Evolutionary conservation across 768 basidiomycete species (phyloP).

Genomic region (Lentinus brumalis): DNA sequence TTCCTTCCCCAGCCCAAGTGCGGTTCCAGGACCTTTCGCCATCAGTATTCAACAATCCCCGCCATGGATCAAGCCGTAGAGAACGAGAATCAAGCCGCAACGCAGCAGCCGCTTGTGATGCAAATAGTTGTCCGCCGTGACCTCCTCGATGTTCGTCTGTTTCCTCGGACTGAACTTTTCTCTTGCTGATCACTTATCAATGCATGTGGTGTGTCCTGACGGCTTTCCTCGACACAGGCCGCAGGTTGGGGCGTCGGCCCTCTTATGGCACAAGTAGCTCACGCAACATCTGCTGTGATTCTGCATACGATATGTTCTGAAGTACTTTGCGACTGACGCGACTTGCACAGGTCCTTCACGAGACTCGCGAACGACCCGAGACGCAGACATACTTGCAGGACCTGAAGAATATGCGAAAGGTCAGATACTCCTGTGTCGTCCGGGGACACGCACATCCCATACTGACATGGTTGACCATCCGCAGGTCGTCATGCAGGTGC

Average conservation of each 20-base stretch:
- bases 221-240: constrained; percentile 26
- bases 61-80: too few relatives aligned
- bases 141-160: constrained; percentile 40
- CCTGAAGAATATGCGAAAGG: constrained; percentile 45
- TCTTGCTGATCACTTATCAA: background rate
- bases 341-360: constrained; percentile 39
- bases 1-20: too few relatives aligned
- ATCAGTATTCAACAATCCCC: too few relatives aligned
- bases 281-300: constrained; percentile 44
- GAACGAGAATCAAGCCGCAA: background rate
- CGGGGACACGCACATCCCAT: too few relatives aligned
- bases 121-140: constrained; percentile 47
- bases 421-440: constrained; percentile 13
- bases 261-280: constrained; percentile 47
- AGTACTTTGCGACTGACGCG: too few relatives aligned
- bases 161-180: background rate
- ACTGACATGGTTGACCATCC: background rate
- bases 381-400: constrained; percentile 42
- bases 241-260: constrained; percentile 48
- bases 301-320: background rate
- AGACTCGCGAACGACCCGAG: constrained; percentile 39
- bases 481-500: constrained; percentile 45
- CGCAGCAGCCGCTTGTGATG: constrained; percentile 38
- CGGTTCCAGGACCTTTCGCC: too few relatives aligned
- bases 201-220: background rate